A percentile compares a stretch with the other conserved stretches of the same genome.
Conservation (phyloP, 768 basidiomycete genomes). For the Thelephora ganbajun region DNA sequence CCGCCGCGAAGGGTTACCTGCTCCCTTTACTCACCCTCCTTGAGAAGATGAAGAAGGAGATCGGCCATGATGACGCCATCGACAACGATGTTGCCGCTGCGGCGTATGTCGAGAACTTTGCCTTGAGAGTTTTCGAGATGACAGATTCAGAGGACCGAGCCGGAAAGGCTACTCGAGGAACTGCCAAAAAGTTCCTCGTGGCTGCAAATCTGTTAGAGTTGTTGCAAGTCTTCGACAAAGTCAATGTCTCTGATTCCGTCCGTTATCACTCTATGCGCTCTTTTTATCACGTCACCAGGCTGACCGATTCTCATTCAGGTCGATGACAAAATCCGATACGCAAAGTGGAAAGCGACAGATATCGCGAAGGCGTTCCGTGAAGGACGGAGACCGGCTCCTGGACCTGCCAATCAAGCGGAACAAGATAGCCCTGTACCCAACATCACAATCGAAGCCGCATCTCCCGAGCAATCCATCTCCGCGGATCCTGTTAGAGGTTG, state of each 20-base stretch:
- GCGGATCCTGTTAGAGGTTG: not conserved
- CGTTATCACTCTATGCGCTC: conserved; percentile 9
- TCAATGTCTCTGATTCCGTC: conserved; percentile 49
- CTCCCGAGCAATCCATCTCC: conserved; percentile 6
- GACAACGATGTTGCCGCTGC: conserved; percentile 71
- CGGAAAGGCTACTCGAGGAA: conserved; percentile 64
- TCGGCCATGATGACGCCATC: conserved; percentile 66
- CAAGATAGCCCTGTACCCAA: conserved; percentile 11
- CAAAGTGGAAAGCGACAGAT: conserved; percentile 96
- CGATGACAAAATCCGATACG: conserved; percentile 81
- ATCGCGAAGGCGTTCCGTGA: conserved; percentile 93
- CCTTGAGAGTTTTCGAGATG: conserved; percentile 69
- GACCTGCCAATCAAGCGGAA: conserved; percentile 43
- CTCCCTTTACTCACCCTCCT: conserved; percentile 62
- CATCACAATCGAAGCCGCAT: conserved; percentile 11
- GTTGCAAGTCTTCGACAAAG: conserved; percentile 48
- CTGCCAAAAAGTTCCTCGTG: conserved; percentile 89
- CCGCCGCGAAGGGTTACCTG: conserved; percentile 51
- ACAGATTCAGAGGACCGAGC: conserved; percentile 88
- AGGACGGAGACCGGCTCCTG: conserved; percentile 70
- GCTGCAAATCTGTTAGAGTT: conserved; percentile 92
- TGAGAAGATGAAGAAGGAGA: conserved; percentile 67
- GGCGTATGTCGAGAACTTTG: conserved; percentile 93
- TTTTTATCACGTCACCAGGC: no score
- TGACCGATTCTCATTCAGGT: conserved; percentile 45